Percentiles rank a stretch among this genome's conserved stretches.
phyloP scores from a whole-genome alignment of 148 eudicot species.

The Cornus florida region DNA sequence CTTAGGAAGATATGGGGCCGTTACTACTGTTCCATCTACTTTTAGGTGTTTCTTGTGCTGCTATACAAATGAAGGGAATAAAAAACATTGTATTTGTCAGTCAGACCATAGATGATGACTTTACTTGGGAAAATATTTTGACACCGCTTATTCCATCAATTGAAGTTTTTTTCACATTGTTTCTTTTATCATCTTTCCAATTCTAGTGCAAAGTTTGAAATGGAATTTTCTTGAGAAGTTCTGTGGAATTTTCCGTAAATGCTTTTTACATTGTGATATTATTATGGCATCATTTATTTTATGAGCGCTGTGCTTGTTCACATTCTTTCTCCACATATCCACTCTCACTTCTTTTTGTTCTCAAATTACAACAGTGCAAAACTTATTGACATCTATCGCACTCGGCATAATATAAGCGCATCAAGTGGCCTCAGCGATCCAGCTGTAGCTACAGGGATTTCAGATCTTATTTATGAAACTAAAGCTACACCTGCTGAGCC shows the following conservation, averaged over 20 bases:
- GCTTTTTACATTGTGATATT: slow-evolving; percentile 7
- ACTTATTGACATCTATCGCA: slow-evolving; percentile 88
- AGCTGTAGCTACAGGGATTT: slow-evolving; percentile 92
- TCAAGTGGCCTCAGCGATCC: slow-evolving; percentile 82
- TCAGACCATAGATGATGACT: too few relatives aligned
- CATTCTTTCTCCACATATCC: background rate
- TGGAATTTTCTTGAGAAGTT: background rate
- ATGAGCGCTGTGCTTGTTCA: background rate
- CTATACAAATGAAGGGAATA: too few relatives aligned
- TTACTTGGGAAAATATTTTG: too few relatives aligned
- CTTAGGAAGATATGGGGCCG: too few relatives aligned
- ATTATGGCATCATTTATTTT: background rate
- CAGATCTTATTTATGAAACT: slow-evolving; percentile 91
- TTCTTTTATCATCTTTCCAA: too few relatives aligned
- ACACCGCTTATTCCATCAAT: too few relatives aligned
- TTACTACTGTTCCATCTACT: too few relatives aligned
- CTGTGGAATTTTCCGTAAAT: background rate
- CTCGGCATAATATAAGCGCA: slow-evolving; percentile 86
- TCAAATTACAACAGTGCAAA: slow-evolving; percentile 59
- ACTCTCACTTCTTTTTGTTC: slow-evolving; percentile 8
- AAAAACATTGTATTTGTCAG: too few relatives aligned
- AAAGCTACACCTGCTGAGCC: slow-evolving; percentile 53
- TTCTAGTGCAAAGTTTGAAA: too few relatives aligned
- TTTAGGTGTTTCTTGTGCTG: too few relatives aligned
- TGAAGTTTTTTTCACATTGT: too few relatives aligned